phyloP scores from a whole-genome alignment of 192 early-diverging fungal genomes.

The Radiomyces spectabilis region DNA sequence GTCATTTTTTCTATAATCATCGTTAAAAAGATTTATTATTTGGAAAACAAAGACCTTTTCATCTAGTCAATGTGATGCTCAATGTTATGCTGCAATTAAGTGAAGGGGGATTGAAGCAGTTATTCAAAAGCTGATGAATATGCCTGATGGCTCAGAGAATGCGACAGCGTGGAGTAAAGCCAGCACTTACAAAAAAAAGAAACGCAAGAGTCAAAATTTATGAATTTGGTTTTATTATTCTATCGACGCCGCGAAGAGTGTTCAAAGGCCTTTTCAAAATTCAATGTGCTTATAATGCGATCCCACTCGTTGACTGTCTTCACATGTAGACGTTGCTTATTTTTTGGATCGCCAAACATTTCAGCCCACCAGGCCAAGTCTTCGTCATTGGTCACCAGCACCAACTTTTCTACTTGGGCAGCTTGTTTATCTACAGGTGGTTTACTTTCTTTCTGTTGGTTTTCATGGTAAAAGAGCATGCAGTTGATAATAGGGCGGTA shows the following conservation, averaged over 20 bases:
- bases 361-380: constrained; percentile 38
- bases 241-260: background rate
- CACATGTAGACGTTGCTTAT: constrained; percentile 9
- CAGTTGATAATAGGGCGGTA: constrained; percentile 43
- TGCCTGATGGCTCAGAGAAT: too few species aligned
- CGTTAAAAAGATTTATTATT: background rate
- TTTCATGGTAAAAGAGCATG: constrained; percentile 30
- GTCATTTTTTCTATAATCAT: background rate
- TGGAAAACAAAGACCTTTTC: too few species aligned
- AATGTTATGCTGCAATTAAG: too few species aligned
- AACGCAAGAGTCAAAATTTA: too few species aligned
- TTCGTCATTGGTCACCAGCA: constrained; percentile 44
- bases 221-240: background rate
- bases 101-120: too few species aligned
- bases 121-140: too few species aligned
- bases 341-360: constrained; percentile 31
- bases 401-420: constrained; percentile 19
- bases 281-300: constrained; percentile 3
- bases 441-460: constrained; percentile 20
- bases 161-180: too few species aligned
- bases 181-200: too few species aligned
- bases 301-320: constrained; percentile 24
- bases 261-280: background rate
- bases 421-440: background rate
- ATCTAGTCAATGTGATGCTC: too few species aligned